Evolutionary conservation across 345 rosid genomes (phyloP).

Genomic region (Sonneratia alba): DNA sequence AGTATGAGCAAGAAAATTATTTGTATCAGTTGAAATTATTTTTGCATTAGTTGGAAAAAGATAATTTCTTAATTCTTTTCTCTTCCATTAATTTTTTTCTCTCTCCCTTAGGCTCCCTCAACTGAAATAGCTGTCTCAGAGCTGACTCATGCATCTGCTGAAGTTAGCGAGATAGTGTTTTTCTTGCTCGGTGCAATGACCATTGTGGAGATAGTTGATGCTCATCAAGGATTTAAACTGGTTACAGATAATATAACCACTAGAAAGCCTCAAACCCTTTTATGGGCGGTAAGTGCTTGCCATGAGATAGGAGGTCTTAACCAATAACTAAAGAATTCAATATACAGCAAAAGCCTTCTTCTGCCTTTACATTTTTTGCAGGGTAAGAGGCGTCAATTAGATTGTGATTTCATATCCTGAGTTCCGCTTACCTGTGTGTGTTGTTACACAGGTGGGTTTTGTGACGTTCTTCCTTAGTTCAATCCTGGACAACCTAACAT

Average conservation of each 20-base stretch:
- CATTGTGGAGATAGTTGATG: conserved; percentile 93
- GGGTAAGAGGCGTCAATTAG: not conserved
- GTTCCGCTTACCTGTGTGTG: conserved; percentile 16
- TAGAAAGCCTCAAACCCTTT: conserved; percentile 69
- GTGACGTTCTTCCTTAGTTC: conserved; percentile 91
- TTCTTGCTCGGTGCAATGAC: conserved; percentile 99
- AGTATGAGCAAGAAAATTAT: conserved; percentile 1
- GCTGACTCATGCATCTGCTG: conserved; percentile 80
- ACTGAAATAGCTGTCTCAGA: conserved; percentile 81
- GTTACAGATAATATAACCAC: conserved; percentile 95
- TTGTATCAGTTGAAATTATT: not conserved
- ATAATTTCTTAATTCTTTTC: not conserved
- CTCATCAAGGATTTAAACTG: conserved; percentile 98
- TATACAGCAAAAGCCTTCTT: not conserved
- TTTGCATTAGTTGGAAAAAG: not conserved
- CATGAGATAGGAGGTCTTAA: not conserved
- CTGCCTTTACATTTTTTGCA: not conserved
- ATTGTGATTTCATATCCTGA: not conserved
- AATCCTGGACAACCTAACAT: conserved; percentile 86
- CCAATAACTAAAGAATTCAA: not conserved
- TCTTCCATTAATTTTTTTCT: conserved; percentile 1
- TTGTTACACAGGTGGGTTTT: conserved; percentile 59
- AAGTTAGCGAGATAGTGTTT: conserved; percentile 93
- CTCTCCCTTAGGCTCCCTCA: conserved; percentile 73
- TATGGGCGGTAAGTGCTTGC: conserved; percentile 78